Base-by-base conservation (phyloP, 2,329 filamentous ascomycete genomes). In the Neobulgaria alba region DNA sequence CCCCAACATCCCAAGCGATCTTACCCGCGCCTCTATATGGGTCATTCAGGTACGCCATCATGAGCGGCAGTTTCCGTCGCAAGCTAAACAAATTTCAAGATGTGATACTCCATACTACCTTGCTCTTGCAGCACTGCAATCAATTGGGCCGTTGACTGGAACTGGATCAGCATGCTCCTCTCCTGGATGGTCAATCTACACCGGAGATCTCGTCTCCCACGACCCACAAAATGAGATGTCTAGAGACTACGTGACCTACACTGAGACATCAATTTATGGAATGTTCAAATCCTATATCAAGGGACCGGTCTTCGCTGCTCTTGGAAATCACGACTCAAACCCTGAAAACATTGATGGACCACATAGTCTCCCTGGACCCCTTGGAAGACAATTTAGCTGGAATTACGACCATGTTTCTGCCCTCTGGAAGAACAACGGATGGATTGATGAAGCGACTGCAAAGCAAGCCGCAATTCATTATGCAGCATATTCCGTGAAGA, bases 41-140 rank as follows among this genome's bases (percentile, higher is more conserved):
- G 3, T 63, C 67, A 16, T 77, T 68, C 56, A 61, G 63, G 55
- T 56, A 45, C 41, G 47, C 45, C n/a, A 10, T 10, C 8, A 5
- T n/a, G 12, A n/a, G 2, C 14, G 12, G 9, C 3, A 5, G 8
- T 4, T 18, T 5, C 26, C 9, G 7, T 31, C 16, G 38, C 14
- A 5, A 39, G 14, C 34, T 20, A 40, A 45, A 32, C 44, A 8
- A 4, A 14, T 26, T 9, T 33, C 15, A 17, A 57, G 55, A 41
- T 78, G 75, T 50, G 75, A 78, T 52, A 72, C 72, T 5, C 74
- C 74, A 1, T 77, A 75, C 47, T 73, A 72, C 39, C 63, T 79
- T 5, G 71, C 66, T 9, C 61, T 75, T 4, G 71, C 73, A 7
- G 73, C 72, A 14, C 56, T 77, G 12, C 67, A 77, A 54, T 69